A percentile compares a stretch with the other conserved stretches of the same genome.
These are phyloP conservation scores for Cyberlindnera americana DNA, from an alignment of 805 yeast genomes.

Conservation along the genomic window DNA sequence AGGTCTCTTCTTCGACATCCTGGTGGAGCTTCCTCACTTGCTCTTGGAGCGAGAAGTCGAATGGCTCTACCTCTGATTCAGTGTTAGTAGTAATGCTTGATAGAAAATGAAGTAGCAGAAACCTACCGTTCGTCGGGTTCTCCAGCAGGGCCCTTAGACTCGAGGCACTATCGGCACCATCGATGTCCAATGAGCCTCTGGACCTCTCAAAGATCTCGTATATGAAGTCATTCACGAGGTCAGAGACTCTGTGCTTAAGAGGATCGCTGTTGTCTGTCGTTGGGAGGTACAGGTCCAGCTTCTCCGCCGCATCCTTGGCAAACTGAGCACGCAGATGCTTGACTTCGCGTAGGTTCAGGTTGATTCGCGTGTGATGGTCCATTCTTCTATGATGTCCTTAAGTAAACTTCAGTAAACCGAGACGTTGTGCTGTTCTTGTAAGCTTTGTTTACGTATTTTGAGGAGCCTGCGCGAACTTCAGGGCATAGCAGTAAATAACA, in stretches of 20 bases:
- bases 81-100: slow-evolving; percentile 10
- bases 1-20: slow-evolving; percentile 60
- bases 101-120: neutral
- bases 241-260: slow-evolving; percentile 41
- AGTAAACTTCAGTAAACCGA: no score
- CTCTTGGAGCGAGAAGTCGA: slow-evolving; percentile 62
- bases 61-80: slow-evolving; percentile 56
- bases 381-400: neutral
- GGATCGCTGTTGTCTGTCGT: slow-evolving; percentile 39
- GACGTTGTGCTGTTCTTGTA: no score
- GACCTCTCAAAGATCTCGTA: slow-evolving; percentile 56
- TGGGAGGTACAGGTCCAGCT: slow-evolving; percentile 49
- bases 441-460: neutral
- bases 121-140: slow-evolving; percentile 23
- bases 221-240: slow-evolving; percentile 43
- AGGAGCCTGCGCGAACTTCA: neutral
- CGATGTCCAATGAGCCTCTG: slow-evolving; percentile 50
- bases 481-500: no score
- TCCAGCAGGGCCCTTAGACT: slow-evolving; percentile 23
- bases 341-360: slow-evolving; percentile 51
- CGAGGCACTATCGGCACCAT: slow-evolving; percentile 41
- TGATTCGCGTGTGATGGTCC: slow-evolving; percentile 35
- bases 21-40: slow-evolving; percentile 52
- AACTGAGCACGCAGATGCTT: slow-evolving; percentile 45
- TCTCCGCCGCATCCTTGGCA: slow-evolving; percentile 37